phyloP scores from a whole-genome alignment of 768 basidiomycete genomes.

The Leccinum longicurvipes region DNA sequence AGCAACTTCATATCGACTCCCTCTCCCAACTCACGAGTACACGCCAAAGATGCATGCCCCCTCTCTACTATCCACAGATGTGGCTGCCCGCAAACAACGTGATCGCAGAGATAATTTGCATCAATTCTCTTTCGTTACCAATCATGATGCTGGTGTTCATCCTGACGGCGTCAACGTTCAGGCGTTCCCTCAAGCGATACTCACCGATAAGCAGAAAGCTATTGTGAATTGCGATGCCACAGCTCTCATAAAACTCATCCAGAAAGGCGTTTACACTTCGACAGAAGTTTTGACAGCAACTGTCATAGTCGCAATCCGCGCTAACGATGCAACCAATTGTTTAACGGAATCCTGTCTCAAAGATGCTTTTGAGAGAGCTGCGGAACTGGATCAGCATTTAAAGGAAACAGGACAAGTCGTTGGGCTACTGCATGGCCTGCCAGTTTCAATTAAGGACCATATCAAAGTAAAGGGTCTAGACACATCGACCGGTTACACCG shows the following conservation, averaged over 20 bases:
- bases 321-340: slow-evolving; percentile 45
- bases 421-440: slow-evolving; percentile 44
- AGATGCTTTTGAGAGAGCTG: slow-evolving; percentile 45
- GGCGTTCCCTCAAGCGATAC: slow-evolving; percentile 25
- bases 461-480: slow-evolving; percentile 43
- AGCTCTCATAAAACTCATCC: slow-evolving; percentile 19
- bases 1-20: neutral
- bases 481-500: slow-evolving; percentile 34
- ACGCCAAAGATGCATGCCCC: slow-evolving; percentile 5
- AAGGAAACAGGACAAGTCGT: slow-evolving; percentile 44
- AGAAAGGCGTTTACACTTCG: slow-evolving; percentile 21
- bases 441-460: slow-evolving; percentile 47
- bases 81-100: slow-evolving; percentile 22
- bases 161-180: slow-evolving; percentile 18
- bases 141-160: slow-evolving; percentile 1
- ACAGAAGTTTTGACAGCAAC: slow-evolving; percentile 26
- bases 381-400: slow-evolving; percentile 47
- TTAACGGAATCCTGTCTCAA: slow-evolving; percentile 58
- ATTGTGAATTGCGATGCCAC: slow-evolving; percentile 33
- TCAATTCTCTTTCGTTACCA: neutral
- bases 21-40: neutral
- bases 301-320: slow-evolving; percentile 26
- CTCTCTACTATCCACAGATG: slow-evolving; percentile 2
- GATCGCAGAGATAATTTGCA: slow-evolving; percentile 22
- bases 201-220: slow-evolving; percentile 24